Percentiles rank a stretch among this genome's conserved stretches.
phyloP scores from a whole-genome alignment of 164 flowering plant species.

The Chimonanthus praecox region DNA sequence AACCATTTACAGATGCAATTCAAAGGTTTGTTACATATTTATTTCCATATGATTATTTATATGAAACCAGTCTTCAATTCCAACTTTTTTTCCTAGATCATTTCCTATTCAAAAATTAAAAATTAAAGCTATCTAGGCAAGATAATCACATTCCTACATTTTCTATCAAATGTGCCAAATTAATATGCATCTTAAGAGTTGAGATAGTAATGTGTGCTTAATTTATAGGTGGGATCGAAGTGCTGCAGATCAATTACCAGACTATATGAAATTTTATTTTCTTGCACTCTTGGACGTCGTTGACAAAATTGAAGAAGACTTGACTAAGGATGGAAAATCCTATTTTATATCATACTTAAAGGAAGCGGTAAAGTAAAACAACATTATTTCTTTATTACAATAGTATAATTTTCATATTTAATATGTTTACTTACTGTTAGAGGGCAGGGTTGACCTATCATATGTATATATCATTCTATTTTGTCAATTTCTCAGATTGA shows the following conservation, averaged over 20 bases:
- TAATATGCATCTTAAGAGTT: background rate
- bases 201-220: background rate
- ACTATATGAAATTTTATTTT: conserved; percentile 32
- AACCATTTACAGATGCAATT: conserved; percentile 5
- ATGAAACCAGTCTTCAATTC: background rate
- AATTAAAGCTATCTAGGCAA: no score
- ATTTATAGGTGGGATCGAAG: conserved; percentile 36
- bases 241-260: conserved; percentile 29
- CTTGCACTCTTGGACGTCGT: conserved; percentile 21
- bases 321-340: conserved; percentile 23
- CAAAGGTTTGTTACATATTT: background rate
- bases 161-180: background rate
- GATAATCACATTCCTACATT: no score
- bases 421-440: no score
- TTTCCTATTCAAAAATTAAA: background rate
- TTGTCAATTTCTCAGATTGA: no score
- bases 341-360: conserved; percentile 17
- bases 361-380: conserved; percentile 23
- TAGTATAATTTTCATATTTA: no score
- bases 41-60: background rate
- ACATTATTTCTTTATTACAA: background rate
- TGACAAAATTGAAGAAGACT: conserved; percentile 23
- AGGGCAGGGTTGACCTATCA: no score
- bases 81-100: background rate
- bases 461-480: no score